Base-by-base conservation (phyloP, 2,329 filamentous ascomycete genomes). In the Scolecobasidium constrictum region DNA sequence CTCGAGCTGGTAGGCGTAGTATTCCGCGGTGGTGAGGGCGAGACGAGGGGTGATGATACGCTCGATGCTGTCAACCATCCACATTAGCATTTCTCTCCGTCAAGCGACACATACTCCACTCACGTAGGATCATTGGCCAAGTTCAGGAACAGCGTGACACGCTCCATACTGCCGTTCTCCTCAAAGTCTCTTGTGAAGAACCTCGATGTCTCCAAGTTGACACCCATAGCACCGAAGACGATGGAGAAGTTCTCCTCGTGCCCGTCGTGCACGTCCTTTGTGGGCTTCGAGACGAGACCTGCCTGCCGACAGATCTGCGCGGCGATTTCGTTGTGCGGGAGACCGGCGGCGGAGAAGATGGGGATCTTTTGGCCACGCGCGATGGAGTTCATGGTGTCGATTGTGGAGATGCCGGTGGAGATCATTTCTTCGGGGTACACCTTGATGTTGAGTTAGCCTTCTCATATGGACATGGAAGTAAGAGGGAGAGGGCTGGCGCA, bases 341-440 rank as follows among this genome's bases (percentile, higher is more conserved):
- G 78, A 87, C 92, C 92, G 47, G 92, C 81, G 43, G 92, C 87
- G 19, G 92, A 98, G 78, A 98, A 98, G 58, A 98, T 98, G 55
- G 93, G 92, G 52, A 98, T 98, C 76, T 98, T 98, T 66, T 98
- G 92, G 49, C 92, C 92, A 77, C 92, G 87, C 51, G 93, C 92
- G 64, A 96, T 94, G 40, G 71, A 74, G 63, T 74, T 75, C 90
- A 96, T 96, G 48, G 88, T 94, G 62, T 96, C 90, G 58, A 98
- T 96, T 60, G 92, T 88, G 49, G 90, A 96, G 65, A 98, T 98
- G 79, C 92, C 92, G 38, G 92, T 98, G 26, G 90, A 92, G 58
- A 98, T 96, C 90, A 98, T 98, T 69, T 98, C 93, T 71, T 98
- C 92, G 58, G 92, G 92, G 62, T 98, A 98, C 53, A 94, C 86